These are phyloP conservation scores for Suillus plorans DNA, from an alignment of 768 basidiomycete genomes.

Conservation along the genomic window DNA sequence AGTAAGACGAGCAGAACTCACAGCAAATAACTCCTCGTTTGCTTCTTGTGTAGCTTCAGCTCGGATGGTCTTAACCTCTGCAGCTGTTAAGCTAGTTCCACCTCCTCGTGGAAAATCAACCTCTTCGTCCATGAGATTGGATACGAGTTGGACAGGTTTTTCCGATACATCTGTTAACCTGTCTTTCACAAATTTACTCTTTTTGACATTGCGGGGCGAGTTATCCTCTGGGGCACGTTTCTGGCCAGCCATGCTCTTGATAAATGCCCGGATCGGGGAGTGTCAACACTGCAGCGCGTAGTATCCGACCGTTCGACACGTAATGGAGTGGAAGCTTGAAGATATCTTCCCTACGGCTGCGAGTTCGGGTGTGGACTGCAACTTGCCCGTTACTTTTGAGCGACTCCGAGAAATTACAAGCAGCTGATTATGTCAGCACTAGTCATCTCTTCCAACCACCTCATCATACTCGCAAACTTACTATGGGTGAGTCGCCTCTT, in stretches of 20 bases:
- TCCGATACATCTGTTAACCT: conserved; percentile 25
- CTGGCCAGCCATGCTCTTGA: conserved; percentile 41
- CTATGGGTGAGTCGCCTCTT: not conserved
- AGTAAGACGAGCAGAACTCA: conserved; percentile 29
- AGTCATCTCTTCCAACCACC: not conserved
- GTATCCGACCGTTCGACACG: not conserved
- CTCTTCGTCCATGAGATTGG: conserved; percentile 58
- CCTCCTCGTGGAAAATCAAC: conserved; percentile 96
- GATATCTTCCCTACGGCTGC: not conserved
- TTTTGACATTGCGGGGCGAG: conserved; percentile 56
- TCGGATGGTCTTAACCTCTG: conserved; percentile 84
- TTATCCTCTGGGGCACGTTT: conserved; percentile 66
- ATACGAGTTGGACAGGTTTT: conserved; percentile 32
- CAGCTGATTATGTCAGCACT: conserved; percentile 1
- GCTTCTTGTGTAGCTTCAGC: conserved; percentile 87
- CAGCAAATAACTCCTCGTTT: conserved; percentile 74
- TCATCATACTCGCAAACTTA: not conserved
- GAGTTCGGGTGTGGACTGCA: not conserved
- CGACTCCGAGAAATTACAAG: not conserved
- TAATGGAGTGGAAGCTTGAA: not conserved
- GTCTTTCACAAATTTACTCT: conserved; percentile 46
- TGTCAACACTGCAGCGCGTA: not conserved
- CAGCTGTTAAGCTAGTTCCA: conserved; percentile 82
- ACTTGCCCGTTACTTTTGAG: not conserved
- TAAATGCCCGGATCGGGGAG: conserved; percentile 14